Evolutionary conservation across 176 grass and related monocot genomes (phyloP), one percentile per base, ranked within the genome.

Genomic region (Carex kokanica): DNA sequence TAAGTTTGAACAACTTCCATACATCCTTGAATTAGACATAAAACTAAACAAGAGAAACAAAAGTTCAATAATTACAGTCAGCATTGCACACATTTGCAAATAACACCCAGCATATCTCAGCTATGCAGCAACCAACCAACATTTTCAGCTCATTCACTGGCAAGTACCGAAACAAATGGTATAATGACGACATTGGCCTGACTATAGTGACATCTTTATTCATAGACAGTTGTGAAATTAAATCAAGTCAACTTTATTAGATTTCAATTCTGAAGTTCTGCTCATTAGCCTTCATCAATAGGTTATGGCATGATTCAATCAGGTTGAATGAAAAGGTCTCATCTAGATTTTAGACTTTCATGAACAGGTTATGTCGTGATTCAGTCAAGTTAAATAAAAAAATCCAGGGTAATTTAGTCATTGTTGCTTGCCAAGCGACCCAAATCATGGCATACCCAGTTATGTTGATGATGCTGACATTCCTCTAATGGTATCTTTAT

Each of bases 251-350:
- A 77, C 14, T 21, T 75, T 77, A 9, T 31, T 54, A 31, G 5
- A 55, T 55, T 77, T 77, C 20, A 55, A 49, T 77, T 77, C 9
- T 72, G 9, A 31, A 77, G 49, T 77, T 15, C 43, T 53, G 29
- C 24, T 55, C 24, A 31, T 29, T 75, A 75, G 23, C 72, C 72
- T 75, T 75, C 47, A 75, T 54, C 20, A 74, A 53, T 47, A 72
- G 27, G 18, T 74, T 54, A 75, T 16, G 23, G 13, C 13, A 75
- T 75, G 71, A 29, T 41, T 41, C 40, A 41, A 41, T 41, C 40
- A 6, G 4, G 40, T 43, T 43, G 41, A 43, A 8, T 43, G 41
- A 69, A 36, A 68, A 68, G 61, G 32, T 68, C 32, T 43, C 16
- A 55, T 29, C 25, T 54, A 54, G 72, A 77, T 27, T 16, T 74